Percentiles rank a stretch among this genome's conserved stretches.
Evolutionary conservation across 2,329 filamentous ascomycete species (phyloP).

Genomic region (Rhexocercosporidium sp.): DNA sequence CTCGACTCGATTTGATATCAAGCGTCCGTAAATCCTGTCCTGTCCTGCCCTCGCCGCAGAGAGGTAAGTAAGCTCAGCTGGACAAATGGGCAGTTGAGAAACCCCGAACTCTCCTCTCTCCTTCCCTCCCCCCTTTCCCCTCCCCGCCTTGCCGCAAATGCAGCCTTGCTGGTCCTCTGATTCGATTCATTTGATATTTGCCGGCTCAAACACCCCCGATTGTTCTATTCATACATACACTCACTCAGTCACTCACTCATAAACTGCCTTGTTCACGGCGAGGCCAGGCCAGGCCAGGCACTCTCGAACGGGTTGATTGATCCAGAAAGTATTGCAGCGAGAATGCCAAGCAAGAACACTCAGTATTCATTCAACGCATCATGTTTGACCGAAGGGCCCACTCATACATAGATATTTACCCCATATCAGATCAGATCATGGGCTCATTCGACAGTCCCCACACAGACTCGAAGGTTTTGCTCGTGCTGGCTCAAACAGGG

Average conservation of each 20-base stretch:
- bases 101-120: slow-evolving; percentile 15
- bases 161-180: slow-evolving; percentile 15
- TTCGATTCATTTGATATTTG: slow-evolving; percentile 26
- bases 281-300: not conserved
- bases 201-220: slow-evolving; percentile 14
- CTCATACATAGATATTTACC: slow-evolving; percentile 4
- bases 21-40: slow-evolving; percentile 21
- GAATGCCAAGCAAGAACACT: slow-evolving; percentile 4
- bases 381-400: slow-evolving; percentile 6
- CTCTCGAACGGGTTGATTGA: not conserved
- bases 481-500: not conserved
- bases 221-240: not conserved
- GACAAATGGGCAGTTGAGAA: slow-evolving; percentile 19
- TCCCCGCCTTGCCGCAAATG: slow-evolving; percentile 14
- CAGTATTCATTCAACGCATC: slow-evolving; percentile 13
- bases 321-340: slow-evolving; percentile 5
- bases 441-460: slow-evolving; percentile 2
- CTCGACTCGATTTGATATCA: slow-evolving; percentile 3
- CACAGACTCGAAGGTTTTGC: slow-evolving; percentile 7
- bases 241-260: not conserved
- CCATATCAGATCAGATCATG: slow-evolving; percentile 10
- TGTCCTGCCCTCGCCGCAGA: slow-evolving; percentile 8
- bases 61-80: slow-evolving; percentile 24
- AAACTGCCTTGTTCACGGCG: no score
- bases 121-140: no score